Base-by-base conservation (phyloP, 768 basidiomycete species). In the Boletus rex-veris region DNA sequence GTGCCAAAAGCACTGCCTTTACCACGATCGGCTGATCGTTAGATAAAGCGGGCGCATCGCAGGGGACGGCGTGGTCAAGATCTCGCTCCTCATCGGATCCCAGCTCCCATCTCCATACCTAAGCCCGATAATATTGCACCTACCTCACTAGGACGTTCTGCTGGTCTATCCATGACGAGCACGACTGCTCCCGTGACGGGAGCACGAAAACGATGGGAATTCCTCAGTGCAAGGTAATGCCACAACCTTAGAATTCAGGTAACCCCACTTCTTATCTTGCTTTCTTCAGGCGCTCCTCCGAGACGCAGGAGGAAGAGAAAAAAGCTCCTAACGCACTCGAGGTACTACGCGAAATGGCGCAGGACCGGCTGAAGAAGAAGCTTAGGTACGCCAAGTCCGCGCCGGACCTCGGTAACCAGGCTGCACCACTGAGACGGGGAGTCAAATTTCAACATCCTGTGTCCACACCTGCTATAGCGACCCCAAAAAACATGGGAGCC, bases 41-140 rank as follows among this genome's bases (percentile, higher is more conserved):
- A 14, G n/a, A 16, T 38, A 49, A 55, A 71, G 67, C 64, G 58
- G 39, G 58, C 61, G 15, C 57, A 66, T 52, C 67, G 63, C 47
- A 65, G 46, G 53, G 57, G 57, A 45, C 45, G 46, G 8, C 59
- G 38, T 10, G 49, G 52, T 16, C 60, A 46, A 9, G 30, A 50
- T 18, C 26, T 12, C 7, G 16, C 30, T 8, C 43, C 30, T 1
- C 52, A 41, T 43, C 53, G 44, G 9, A 43, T 50, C 48, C 63
- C 58, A 8, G 15, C 44, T 7, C 50, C 60, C 7, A 55, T 64
- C 30, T 46, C 41, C 38, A 56, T 64, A 36, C 60, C 57, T 4
- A 53, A 54, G 10, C 52, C 41, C 7, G 42, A 48, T 7, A n/a
- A 46, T 19, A 12, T 44, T 37, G 39, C 10, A 3, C 16, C 7